These are phyloP conservation scores for Metschnikowia bowlesiae DNA, from an alignment of 805 yeast genomes.

Conservation along the genomic window DNA sequence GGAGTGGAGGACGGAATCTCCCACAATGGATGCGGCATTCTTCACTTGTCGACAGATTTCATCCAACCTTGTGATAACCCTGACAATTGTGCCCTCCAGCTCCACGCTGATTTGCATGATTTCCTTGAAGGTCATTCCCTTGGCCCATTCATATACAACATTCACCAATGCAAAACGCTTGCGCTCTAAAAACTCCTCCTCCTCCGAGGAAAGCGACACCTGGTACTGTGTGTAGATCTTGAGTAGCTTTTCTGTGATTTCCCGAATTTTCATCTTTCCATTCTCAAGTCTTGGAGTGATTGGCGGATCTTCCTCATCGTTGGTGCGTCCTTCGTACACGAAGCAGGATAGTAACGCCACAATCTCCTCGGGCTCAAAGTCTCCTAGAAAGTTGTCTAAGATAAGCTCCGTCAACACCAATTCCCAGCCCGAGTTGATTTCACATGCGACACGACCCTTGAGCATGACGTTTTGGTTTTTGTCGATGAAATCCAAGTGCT, in stretches of 20 bases:
- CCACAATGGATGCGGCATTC: conserved; percentile 90
- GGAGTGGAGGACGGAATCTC: conserved; percentile 83
- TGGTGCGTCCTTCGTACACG: conserved; percentile 82
- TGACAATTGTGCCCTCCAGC: conserved; percentile 94
- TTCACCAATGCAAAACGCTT: conserved; percentile 87
- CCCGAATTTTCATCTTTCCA: conserved; percentile 62
- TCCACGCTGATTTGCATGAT: conserved; percentile 86
- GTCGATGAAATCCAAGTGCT: conserved; percentile 78
- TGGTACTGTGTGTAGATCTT: conserved; percentile 61
- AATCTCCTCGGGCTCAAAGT: conserved; percentile 91
- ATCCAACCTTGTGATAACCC: conserved; percentile 91
- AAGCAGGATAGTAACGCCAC: conserved; percentile 92
- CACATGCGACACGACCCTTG: conserved; percentile 94
- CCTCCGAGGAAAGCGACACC: conserved; percentile 77
- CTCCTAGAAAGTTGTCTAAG: conserved; percentile 86
- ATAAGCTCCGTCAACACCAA: conserved; percentile 82
- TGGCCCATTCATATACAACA: conserved; percentile 97
- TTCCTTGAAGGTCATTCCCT: conserved; percentile 86
- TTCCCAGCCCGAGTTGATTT: conserved; percentile 88
- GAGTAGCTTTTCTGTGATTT: conserved; percentile 61
- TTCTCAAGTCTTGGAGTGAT: conserved; percentile 75
- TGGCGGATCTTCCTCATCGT: conserved; percentile 58
- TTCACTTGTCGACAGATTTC: conserved; percentile 94
- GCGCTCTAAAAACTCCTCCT: conserved; percentile 74
- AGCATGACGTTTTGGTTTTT: conserved; percentile 68